Percentiles rank a stretch among this genome's conserved stretches.
Evolutionary conservation across 441 rosid species (phyloP).

Genomic region (Syzygium syzygioides): DNA sequence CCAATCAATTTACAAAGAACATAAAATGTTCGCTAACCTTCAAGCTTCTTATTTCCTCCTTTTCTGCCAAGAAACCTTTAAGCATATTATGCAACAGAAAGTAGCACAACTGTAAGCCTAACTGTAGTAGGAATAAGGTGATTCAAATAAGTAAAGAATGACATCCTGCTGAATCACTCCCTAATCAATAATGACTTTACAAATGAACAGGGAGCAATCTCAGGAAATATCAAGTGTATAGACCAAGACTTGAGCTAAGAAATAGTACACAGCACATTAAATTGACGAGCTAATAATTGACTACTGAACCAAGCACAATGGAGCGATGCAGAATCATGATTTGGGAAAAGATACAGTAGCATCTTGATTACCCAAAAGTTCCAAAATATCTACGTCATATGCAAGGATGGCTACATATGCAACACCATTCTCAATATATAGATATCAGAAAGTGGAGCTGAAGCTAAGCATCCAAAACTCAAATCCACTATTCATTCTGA

Average conservation of each 20-base stretch:
- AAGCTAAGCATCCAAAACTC: neutral
- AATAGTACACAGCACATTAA: neutral
- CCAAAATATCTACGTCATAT: neutral
- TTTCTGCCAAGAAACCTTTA: neutral
- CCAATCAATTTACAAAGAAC: neutral
- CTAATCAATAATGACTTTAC: neutral
- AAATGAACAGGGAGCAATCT: neutral
- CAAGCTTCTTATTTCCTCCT: neutral
- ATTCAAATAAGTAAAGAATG: neutral
- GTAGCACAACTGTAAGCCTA: neutral
- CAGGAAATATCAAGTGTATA: neutral
- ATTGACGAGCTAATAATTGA: neutral
- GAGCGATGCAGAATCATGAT: neutral
- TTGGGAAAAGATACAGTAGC: neutral
- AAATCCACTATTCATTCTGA: neutral
- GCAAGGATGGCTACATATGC: neutral
- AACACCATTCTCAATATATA: neutral
- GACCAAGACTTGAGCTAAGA: neutral
- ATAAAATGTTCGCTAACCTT: neutral
- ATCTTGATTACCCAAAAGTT: neutral
- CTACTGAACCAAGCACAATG: neutral
- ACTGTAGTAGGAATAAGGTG: neutral
- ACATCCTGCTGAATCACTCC: neutral
- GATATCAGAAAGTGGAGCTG: neutral
- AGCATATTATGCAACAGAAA: neutral